Base-by-base conservation (phyloP, 2,329 filamentous ascomycete genomes). In the Exutisphaerella laricina region DNA sequence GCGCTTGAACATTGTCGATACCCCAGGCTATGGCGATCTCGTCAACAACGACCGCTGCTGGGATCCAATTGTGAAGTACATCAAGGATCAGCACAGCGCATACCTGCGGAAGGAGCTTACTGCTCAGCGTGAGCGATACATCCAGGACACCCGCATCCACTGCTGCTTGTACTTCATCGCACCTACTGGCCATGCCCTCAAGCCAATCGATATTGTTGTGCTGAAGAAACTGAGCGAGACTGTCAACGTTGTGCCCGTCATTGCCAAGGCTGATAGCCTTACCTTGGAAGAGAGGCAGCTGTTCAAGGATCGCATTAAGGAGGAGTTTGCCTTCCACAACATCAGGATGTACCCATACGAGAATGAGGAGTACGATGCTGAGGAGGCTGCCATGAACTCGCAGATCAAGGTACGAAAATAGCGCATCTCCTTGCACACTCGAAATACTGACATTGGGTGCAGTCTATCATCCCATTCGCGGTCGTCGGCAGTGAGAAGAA, bases 21-120 rank as follows among this genome's bases (percentile, higher is more conserved):
- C 92, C 53, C 92, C 92, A 53, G 92, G 92, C 54, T 98, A 98
- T 64, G 92, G 92, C 64, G 92, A 98, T 64, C 81, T 96, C 65
- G 92, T 98, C 71, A 98, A 98, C 80, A 98, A 98, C 71, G 92
- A 98, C 74, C 85, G 92, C 78, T 98, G 92, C 82, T 98, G 92
- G 92, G 92, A 98, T 66, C 92, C 92, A 53, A 98, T 98, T 68
- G 90, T 98, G 78, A 98, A 98, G 78, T 98, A 98, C 74, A 98
- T 98, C 79, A 98, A 98, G 79, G 92, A 98, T 72, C 92, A 98
- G 77, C 92, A 98, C 78, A 96, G 88, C 40, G 90, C 92, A 62
- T 98, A 97, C 75, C 82, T 98, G 59, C 87, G 92, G 71, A 98
- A 98, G 79, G 92, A 98, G 72, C 88, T 98, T 64, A 97, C 92